Percentiles rank a stretch among this genome's conserved stretches.
Conservation (phyloP, 2,329 filamentous ascomycete species). For the Diplodia sapinea region DNA sequence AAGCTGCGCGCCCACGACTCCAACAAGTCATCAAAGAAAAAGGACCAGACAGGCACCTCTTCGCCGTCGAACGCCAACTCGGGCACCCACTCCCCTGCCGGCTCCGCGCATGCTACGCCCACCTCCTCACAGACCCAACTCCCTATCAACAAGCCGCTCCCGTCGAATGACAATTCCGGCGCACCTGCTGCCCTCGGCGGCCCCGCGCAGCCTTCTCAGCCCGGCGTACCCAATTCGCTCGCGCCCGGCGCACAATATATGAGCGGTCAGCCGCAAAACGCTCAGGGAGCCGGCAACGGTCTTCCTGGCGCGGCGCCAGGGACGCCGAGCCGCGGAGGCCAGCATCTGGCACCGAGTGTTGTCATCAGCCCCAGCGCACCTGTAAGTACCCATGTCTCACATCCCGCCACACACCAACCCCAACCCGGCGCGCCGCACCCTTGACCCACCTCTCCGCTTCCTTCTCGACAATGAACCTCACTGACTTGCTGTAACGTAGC, state of each 20-base stretch:
- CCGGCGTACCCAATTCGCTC: conserved; percentile 41
- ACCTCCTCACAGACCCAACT: conserved; percentile 88
- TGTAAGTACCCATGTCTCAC: conserved; percentile 40
- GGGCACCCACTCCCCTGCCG: conserved; percentile 62
- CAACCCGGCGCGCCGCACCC: conserved; percentile 16
- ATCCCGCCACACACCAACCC: conserved; percentile 25
- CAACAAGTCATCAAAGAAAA: conserved; percentile 76
- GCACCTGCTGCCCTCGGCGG: conserved; percentile 36
- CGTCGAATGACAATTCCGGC: conserved; percentile 47
- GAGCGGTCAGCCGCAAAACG: conserved; percentile 40
- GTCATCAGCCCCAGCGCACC: conserved; percentile 94
- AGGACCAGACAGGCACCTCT: conserved; percentile 71
- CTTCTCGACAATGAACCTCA: conserved; percentile 26
- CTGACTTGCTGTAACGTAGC: conserved; percentile 58
- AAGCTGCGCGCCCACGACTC: conserved; percentile 86
- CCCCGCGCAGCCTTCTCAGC: conserved; percentile 40
- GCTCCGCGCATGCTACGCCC: conserved; percentile 72
- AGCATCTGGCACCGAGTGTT: conserved; percentile 78
- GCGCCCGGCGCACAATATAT: conserved; percentile 42
- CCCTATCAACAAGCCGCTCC: conserved; percentile 76
- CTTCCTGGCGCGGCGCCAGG: conserved; percentile 51
- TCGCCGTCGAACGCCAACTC: conserved; percentile 71
- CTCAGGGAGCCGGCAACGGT: conserved; percentile 29
- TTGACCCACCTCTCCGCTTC: conserved; percentile 13
- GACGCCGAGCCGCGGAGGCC: conserved; percentile 68